These are phyloP conservation scores for Amanita fuliginea DNA, from an alignment of 768 basidiomycete genomes.

Conservation along the genomic window DNA sequence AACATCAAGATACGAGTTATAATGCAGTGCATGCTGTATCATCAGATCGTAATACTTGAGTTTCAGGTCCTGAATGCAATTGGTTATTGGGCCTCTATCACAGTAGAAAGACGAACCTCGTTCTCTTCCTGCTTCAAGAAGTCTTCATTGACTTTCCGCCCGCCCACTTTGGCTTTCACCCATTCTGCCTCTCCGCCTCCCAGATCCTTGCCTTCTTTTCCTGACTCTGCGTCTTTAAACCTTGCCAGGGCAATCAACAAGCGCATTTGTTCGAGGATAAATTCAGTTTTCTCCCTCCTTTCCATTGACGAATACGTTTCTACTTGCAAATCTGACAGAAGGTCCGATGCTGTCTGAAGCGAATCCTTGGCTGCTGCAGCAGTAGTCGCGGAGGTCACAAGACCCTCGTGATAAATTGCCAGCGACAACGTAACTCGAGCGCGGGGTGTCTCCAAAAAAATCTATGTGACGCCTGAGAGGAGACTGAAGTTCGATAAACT, in stretches of 20 bases:
- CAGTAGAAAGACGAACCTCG: conserved; percentile 41
- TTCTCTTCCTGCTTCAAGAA: conserved; percentile 86
- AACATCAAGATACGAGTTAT: conserved; percentile 80
- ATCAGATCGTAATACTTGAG: conserved; percentile 93
- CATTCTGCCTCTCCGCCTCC: conserved; percentile 82
- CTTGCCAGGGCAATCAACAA: conserved; percentile 69
- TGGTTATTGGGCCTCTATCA: neutral
- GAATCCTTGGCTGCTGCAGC: conserved; percentile 49
- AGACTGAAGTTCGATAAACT: neutral
- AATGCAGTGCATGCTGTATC: conserved; percentile 87
- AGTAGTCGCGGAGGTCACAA: conserved; percentile 34
- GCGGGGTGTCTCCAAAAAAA: conserved; percentile 93
- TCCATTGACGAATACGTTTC: conserved; percentile 99
- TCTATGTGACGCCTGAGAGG: conserved; percentile 31
- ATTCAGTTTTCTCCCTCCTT: conserved; percentile 94
- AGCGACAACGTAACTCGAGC: conserved; percentile 88
- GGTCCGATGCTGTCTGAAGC: conserved; percentile 78
- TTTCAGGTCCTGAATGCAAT: conserved; percentile 68
- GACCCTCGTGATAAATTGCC: conserved; percentile 73
- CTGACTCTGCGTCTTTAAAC: conserved; percentile 61
- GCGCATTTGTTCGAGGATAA: conserved; percentile 97
- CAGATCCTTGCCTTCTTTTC: conserved; percentile 51
- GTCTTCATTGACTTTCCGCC: conserved; percentile 87
- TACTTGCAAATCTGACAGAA: conserved; percentile 91
- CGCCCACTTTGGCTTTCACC: conserved; percentile 86